A percentile compares a stretch with the other conserved stretches of the same genome.
These are phyloP conservation scores for Aspergillus sp. DNA, from an alignment of 2,329 filamentous ascomycete species.

Conservation along the genomic window DNA sequence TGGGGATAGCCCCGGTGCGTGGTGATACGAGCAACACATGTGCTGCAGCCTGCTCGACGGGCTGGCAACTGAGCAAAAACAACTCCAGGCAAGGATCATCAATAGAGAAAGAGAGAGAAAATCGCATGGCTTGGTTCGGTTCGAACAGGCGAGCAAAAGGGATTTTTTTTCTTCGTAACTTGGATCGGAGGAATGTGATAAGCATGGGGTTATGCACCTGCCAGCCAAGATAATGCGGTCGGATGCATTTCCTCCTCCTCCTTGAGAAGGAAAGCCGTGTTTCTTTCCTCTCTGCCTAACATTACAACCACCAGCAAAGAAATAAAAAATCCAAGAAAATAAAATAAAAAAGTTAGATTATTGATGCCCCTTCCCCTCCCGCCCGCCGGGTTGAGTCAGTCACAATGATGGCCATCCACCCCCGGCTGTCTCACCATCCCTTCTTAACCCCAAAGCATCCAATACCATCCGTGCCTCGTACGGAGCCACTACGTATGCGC, in stretches of 20 bases:
- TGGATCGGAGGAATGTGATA: not conserved
- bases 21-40: slow-evolving; percentile 7
- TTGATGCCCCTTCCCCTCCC: not conserved
- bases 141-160: not conserved
- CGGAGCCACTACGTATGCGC: not conserved
- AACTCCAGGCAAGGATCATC: not conserved
- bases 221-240: not conserved
- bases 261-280: too few relatives aligned
- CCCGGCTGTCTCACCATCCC: slow-evolving; percentile 15
- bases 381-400: not conserved
- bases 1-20: slow-evolving; percentile 22
- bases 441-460: not conserved
- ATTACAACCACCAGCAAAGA: too few relatives aligned
- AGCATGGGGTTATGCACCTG: not conserved
- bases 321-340: not conserved
- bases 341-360: not conserved
- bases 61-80: not conserved
- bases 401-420: not conserved
- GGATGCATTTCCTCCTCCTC: not conserved
- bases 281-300: not conserved
- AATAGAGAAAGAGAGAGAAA: not conserved
- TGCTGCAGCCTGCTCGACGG: not conserved
- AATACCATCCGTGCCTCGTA: not conserved
- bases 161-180: not conserved
- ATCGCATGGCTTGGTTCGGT: not conserved